These are phyloP conservation scores for Ascochyta clinopodiicola DNA, from an alignment of 2,329 filamentous ascomycete species.

Conservation along the genomic window DNA sequence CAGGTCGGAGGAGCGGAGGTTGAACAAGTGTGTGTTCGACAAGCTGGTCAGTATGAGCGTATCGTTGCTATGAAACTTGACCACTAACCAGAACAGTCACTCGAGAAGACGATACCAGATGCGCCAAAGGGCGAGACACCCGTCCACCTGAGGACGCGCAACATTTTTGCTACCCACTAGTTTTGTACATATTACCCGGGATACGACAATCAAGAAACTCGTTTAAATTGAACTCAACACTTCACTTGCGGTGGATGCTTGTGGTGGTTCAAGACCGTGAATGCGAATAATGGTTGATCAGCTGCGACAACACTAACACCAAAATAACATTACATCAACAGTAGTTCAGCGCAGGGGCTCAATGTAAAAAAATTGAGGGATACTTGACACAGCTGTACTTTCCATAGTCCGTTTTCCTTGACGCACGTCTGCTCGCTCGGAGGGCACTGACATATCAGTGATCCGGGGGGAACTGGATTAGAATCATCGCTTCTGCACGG, in stretches of 20 bases:
- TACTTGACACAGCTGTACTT: too few species aligned
- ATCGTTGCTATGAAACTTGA: not conserved
- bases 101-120: constrained; percentile 61
- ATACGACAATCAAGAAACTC: constrained; percentile 27
- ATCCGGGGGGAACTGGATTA: too few species aligned
- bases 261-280: not conserved
- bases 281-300: not conserved
- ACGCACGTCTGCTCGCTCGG: too few species aligned
- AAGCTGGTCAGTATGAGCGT: constrained; percentile 79
- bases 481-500: not conserved
- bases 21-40: constrained; percentile 95
- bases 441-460: not conserved
- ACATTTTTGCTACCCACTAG: constrained; percentile 50
- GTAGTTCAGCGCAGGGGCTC: not conserved
- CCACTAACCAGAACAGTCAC: constrained; percentile 46
- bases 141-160: constrained; percentile 57
- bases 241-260: not conserved
- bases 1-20: constrained; percentile 81
- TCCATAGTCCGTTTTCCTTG: too few species aligned
- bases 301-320: not conserved
- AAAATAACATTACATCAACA: not conserved
- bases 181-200: constrained; percentile 41
- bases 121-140: constrained; percentile 57
- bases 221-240: not conserved
- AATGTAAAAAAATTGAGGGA: not conserved